These are phyloP conservation scores for Rhizophagus clarus DNA, from an alignment of 192 early-diverging fungal species.

Conservation along the genomic window DNA sequence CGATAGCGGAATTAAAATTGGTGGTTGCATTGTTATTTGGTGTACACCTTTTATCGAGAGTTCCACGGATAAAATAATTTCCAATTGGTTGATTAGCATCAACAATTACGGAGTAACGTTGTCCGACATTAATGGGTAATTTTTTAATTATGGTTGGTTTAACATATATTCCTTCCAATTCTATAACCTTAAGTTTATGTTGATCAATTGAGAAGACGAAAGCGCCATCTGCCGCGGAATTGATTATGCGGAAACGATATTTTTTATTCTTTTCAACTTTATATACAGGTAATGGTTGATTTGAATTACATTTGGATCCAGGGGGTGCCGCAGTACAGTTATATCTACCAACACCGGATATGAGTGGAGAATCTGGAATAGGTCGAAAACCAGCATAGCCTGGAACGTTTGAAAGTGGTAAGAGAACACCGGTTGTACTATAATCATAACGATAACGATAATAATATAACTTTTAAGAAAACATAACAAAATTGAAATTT, in stretches of 20 bases:
- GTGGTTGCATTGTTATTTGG: conserved; percentile 33
- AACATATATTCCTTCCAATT: conserved; percentile 41
- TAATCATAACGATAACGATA: not conserved
- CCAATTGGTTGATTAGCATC: conserved; percentile 38
- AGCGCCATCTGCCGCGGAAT: conserved; percentile 25
- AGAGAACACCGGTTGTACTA: conserved; percentile 30
- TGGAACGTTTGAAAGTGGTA: conserved; percentile 3
- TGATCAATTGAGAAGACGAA: conserved; percentile 45
- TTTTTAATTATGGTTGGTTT: conserved; percentile 32
- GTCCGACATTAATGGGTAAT: conserved; percentile 39
- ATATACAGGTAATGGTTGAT: conserved; percentile 24
- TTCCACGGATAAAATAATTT: conserved; percentile 44
- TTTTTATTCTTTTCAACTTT: conserved; percentile 31
- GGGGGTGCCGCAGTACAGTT: conserved; percentile 33
- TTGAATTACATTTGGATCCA: conserved; percentile 23
- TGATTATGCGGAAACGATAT: conserved; percentile 44
- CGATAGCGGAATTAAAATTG: conserved; percentile 32
- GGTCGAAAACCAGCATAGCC: not conserved
- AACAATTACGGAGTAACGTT: conserved; percentile 48
- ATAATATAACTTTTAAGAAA: not conserved
- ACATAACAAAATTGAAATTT: not conserved
- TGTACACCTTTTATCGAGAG: conserved; percentile 20
- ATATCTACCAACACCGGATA: conserved; percentile 32
- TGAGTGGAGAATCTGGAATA: conserved; percentile 33
- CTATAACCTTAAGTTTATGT: conserved; percentile 38